Evolutionary conservation across 345 rosid genomes (phyloP).

Genomic region (Pistacia integerrima): DNA sequence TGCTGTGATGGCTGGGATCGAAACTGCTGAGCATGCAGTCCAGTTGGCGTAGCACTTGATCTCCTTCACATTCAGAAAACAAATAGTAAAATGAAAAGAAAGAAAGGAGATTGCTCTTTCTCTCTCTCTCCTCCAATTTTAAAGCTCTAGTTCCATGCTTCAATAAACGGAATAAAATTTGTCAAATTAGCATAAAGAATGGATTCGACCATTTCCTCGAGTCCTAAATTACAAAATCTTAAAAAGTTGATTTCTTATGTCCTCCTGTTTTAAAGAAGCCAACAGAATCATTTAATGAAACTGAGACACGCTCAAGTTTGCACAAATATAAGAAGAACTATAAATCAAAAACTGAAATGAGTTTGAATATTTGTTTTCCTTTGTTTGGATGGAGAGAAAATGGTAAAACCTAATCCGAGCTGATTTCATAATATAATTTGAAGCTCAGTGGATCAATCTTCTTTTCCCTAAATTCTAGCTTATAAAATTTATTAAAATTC

Average conservation of each 20-base stretch:
- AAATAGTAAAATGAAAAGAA: background rate
- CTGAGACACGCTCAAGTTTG: too few species aligned
- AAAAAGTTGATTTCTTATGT: too few species aligned
- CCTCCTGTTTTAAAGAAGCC: too few species aligned
- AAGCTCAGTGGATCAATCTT: background rate
- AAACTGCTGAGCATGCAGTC: slow-evolving; percentile 64
- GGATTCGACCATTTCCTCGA: background rate
- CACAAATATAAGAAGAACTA: background rate
- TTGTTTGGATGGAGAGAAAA: background rate
- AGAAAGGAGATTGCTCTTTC: too few species aligned
- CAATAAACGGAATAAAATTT: background rate
- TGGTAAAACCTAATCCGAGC: background rate
- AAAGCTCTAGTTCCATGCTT: too few species aligned
- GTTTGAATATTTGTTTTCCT: background rate
- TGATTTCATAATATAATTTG: background rate
- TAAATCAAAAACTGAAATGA: background rate
- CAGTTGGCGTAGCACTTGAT: slow-evolving; percentile 40
- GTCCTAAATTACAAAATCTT: too few species aligned
- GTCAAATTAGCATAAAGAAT: background rate
- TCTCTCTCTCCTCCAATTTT: too few species aligned
- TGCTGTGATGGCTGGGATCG: slow-evolving; percentile 77
- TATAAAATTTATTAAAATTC: background rate
- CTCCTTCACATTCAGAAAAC: slow-evolving; percentile 47
- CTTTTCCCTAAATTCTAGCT: background rate
- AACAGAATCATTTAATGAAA: too few species aligned